Evolutionary conservation across 768 basidiomycete genomes (phyloP), one percentile per base, ranked within the genome.

Genomic region (Rhodocollybia butyracea): DNA sequence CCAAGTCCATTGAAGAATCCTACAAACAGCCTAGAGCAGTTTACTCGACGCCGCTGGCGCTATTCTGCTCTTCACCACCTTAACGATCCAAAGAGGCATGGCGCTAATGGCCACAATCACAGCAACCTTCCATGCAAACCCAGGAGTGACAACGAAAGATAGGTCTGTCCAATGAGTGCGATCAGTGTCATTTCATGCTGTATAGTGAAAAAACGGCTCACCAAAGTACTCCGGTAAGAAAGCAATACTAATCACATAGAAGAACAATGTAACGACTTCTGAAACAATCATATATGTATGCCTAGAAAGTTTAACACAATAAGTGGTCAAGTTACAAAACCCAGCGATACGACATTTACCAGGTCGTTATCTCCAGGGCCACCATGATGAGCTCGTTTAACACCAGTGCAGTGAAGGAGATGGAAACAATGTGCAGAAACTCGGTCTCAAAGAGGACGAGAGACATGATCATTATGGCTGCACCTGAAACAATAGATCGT

Each of bases 351-450:
- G 8, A 8, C 34, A 30, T 31, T 30, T 34, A 92, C 96, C 96
- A 99, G 59, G 92, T 98, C 3, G 95, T 98, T 57, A 98, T 94
- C 71, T 98, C 95, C 61, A 98, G 70, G 2, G 95, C 94, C 43
- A 98, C 97, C 97, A 98, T 99, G 72, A 98, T 94, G 48, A 99
- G 83, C 67, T 98, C 97, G 67, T 99, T 99, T 27, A 98, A 76
- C 60, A 99, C 84, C 55, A 98, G 77, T 1, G 97, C 92, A 1
- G 95, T 97, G 68, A 97, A 99, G 0, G 97, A 98, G 61, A 98
- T 99, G 19, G 96, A 89, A 29, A 99, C 97, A 57, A 99, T 98
- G 67, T 98, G 97, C 61, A 98, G 70, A 71, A 98, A 98, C 65
- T 99, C 95, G 51, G 83, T 95, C 72, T 99, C 97, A 69, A 98